These are phyloP conservation scores for Jatropha podagrica DNA, from an alignment of 441 rosid genomes.

Conservation along the genomic window DNA sequence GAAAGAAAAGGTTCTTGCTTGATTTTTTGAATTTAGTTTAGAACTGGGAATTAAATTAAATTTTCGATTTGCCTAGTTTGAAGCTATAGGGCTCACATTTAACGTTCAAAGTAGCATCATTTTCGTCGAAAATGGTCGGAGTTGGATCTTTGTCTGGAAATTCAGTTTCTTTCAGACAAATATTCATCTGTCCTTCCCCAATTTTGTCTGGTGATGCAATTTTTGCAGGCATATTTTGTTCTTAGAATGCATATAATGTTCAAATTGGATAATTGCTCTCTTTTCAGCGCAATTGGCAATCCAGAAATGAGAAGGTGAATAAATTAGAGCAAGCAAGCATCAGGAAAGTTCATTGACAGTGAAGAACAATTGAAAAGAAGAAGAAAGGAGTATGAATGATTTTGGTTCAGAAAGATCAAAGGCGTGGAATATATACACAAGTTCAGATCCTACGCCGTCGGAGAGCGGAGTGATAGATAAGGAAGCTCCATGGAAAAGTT, in stretches of 20 bases:
- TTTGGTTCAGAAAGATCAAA: constrained; percentile 53
- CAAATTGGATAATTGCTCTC: no score
- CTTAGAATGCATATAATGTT: no score
- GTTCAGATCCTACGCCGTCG: constrained; percentile 49
- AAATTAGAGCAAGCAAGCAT: no score
- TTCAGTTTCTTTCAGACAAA: not conserved
- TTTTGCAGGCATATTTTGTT: no score
- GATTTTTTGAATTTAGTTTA: not conserved
- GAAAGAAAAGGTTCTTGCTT: not conserved
- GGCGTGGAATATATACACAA: constrained; percentile 65
- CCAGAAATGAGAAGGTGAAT: no score
- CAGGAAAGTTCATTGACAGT: not conserved
- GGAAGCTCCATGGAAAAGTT: constrained; percentile 67
- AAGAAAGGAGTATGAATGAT: constrained; percentile 38
- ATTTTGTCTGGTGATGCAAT: no score
- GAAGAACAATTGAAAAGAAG: not conserved
- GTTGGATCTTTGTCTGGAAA: not conserved
- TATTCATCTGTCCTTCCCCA: no score
- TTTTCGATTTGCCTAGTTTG: not conserved
- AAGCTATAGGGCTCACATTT: not conserved
- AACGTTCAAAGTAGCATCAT: not conserved
- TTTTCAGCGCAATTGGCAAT: no score
- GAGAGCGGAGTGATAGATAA: constrained; percentile 33
- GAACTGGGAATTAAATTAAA: not conserved
- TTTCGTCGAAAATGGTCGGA: not conserved